A percentile compares a stretch with the other conserved stretches of the same genome.
Conservation (phyloP, 2,329 filamentous ascomycete genomes). For the Volutella citrinella region DNA sequence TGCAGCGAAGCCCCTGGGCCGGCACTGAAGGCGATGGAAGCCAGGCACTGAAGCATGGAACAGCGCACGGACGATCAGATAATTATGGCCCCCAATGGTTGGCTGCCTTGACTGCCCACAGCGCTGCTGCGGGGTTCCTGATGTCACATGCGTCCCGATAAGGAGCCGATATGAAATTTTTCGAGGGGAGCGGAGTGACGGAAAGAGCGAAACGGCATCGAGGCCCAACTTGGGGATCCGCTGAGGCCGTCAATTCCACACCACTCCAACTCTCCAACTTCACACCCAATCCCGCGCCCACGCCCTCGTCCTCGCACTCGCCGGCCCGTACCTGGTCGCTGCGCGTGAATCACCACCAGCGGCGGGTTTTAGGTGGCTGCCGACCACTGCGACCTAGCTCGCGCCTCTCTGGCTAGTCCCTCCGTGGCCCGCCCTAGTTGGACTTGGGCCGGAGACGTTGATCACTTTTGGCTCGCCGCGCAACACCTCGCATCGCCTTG, state of each 20-base stretch:
- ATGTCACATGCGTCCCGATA: slow-evolving; percentile 12
- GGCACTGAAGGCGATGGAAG: slow-evolving; percentile 7
- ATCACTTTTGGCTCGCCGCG: not conserved
- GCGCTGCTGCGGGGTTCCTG: slow-evolving; percentile 5
- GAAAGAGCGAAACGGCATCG: slow-evolving; percentile 2
- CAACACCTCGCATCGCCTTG: too few species aligned
- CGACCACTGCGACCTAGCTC: slow-evolving; percentile 9
- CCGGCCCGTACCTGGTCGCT: slow-evolving; percentile 8
- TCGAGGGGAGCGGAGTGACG: slow-evolving; percentile 8
- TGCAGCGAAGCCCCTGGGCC: too few species aligned
- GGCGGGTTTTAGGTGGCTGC: slow-evolving; percentile 12
- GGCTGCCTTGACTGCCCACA: slow-evolving; percentile 1
- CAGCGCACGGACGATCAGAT: slow-evolving; percentile 25
- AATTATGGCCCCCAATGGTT: slow-evolving; percentile 12
- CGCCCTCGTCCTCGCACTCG: too few species aligned
- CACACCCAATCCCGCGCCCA: too few species aligned
- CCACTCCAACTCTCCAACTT: too few species aligned
- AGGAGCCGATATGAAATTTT: slow-evolving; percentile 25
- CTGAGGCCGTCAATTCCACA: too few species aligned
- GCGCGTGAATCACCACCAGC: too few species aligned
- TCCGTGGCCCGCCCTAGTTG: too few species aligned
- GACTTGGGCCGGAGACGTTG: too few species aligned
- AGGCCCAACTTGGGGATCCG: too few species aligned
- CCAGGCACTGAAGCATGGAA: slow-evolving; percentile 7
- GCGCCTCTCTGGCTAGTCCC: not conserved